Base-by-base conservation (phyloP, 2,329 filamentous ascomycete species). In the Neurospora crassa region DNA sequence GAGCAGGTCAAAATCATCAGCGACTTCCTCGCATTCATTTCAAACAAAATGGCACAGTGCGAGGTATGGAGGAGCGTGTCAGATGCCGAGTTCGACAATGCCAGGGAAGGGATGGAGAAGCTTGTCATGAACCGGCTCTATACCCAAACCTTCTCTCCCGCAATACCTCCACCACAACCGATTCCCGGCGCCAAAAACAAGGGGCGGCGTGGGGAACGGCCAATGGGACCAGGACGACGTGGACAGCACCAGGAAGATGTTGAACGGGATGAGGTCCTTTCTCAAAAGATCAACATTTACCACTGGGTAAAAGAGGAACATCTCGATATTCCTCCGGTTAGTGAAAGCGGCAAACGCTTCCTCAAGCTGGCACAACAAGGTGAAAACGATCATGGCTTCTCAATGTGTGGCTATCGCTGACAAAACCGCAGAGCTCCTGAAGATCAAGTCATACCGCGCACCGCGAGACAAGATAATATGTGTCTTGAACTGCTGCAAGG, bases 1-100 rank as follows among this genome's bases (percentile, higher is more conserved):
- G 96, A 99, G 82, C 96, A 99, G 80, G 96, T 98, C 79, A 99
- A 99, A 82, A 98, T 99, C 74, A 97, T 99, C 73, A 90, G 93
- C 75, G 96, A 99, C 79, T 99, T 99, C 76, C 84, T 99, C 68
- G 90, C 94, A 67, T 99, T 99, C 78, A 99, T 99, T 74, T 92
- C 92, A 70, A 97, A 97, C 82, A 98, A 98, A 83, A 99, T 99
- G 96, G 93, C 91, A 16, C 88, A 93, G 74, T 99, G 96, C 78
- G 96, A 99, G 73, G 93, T 99, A 3, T 99, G 96, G 96, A 89
- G 92, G 71, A 93, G 96, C 42, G 93, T 98, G 0, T 97, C 94
- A 0, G 96, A 99, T 79, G 93, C 93, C 45, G 96, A 99, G 78
- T 99, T 99, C 77, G 96, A 99, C 81, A 99, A 99, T 80, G 96